A percentile compares a stretch with the other conserved stretches of the same genome.
phyloP scores from a whole-genome alignment of 805 yeast species.

The Yarrowia sp. region DNA sequence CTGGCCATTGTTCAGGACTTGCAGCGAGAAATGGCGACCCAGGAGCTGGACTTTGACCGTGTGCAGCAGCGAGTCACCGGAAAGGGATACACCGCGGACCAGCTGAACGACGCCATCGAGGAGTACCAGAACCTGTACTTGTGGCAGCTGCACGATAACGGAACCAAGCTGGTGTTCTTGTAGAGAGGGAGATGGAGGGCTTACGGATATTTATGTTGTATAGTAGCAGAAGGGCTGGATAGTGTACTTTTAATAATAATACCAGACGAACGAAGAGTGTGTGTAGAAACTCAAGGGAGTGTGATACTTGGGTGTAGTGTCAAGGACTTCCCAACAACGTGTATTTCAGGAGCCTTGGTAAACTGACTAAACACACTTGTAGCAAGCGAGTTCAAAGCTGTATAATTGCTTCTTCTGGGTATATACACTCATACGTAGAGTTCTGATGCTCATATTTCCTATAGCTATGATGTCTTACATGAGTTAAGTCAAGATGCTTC shows the following conservation, averaged over 20 bases:
- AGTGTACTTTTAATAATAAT: constrained; percentile 15
- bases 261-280: too few species aligned
- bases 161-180: constrained; percentile 42
- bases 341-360: too few species aligned
- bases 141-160: constrained; percentile 37
- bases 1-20: constrained; percentile 68
- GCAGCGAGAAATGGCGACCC: constrained; percentile 42
- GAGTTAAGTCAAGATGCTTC: too few species aligned
- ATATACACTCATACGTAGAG: too few species aligned
- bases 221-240: constrained; percentile 18
- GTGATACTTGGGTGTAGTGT: too few species aligned
- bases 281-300: too few species aligned
- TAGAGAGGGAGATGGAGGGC: constrained; percentile 8
- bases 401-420: too few species aligned
- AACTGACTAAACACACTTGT: too few species aligned
- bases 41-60: constrained; percentile 51
- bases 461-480: too few species aligned
- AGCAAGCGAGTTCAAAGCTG: too few species aligned
- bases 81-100: constrained; percentile 83
- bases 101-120: constrained; percentile 73
- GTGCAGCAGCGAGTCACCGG: constrained; percentile 64
- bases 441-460: too few species aligned
- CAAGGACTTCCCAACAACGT: too few species aligned
- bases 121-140: constrained; percentile 58
- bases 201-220: constrained; percentile 15